Percentiles rank a stretch among this genome's conserved stretches.
phyloP scores from a whole-genome alignment of 768 basidiomycete genomes.

The Filobasidium floriforme region DNA sequence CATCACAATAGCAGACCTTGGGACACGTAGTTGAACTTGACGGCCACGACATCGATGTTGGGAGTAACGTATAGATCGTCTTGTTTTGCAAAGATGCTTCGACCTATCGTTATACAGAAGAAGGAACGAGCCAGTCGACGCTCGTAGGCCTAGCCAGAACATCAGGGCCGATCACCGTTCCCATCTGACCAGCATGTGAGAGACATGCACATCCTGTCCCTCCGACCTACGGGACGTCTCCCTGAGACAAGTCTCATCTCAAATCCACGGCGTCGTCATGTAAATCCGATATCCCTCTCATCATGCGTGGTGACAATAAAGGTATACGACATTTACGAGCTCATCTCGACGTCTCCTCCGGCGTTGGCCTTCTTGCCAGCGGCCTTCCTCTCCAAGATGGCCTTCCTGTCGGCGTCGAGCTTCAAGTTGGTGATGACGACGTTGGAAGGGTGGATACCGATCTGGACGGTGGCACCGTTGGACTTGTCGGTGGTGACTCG shows the following conservation, averaged over 20 bases:
- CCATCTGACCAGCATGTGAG: no score
- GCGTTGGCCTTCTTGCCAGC: conserved; percentile 29
- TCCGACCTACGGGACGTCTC: no score
- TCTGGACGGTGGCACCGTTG: conserved; percentile 85
- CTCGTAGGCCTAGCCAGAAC: neutral
- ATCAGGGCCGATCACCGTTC: no score
- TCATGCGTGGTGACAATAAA: no score
- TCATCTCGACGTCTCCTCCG: conserved; percentile 44
- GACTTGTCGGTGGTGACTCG: conserved; percentile 96
- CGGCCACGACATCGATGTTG: no score
- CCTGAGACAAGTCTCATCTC: no score
- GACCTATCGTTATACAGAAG: neutral
- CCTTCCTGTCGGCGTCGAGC: conserved; percentile 46
- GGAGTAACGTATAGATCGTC: conserved; percentile 3
- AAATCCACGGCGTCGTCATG: no score
- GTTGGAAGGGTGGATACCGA: conserved; percentile 94
- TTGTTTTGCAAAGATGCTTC: neutral
- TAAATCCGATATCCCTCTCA: no score
- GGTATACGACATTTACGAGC: conserved; percentile 13
- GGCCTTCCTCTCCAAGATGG: conserved; percentile 45
- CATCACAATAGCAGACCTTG: no score
- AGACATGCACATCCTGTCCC: no score
- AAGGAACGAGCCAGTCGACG: neutral
- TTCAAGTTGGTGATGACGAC: conserved; percentile 90
- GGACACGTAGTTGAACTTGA: no score